Base-by-base conservation (phyloP, 2,329 filamentous ascomycete genomes). In the Dryadomyces quercus-mongolicae region DNA sequence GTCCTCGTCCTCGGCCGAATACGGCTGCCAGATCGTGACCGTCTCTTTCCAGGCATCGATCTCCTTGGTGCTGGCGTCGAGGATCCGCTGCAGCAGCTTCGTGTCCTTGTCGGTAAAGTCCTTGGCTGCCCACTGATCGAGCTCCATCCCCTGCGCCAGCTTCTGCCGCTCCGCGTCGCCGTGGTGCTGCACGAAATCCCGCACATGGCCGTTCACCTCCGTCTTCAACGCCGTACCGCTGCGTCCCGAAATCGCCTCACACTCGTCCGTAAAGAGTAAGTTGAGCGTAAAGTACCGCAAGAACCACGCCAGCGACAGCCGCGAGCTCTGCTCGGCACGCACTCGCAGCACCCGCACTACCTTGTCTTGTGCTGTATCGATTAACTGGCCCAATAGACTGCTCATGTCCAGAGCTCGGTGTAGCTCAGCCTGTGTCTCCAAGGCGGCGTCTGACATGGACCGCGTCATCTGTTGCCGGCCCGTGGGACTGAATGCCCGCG, bases 261-360 rank as follows among this genome's bases (percentile, higher is more conserved):
- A 93, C 65, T 94, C 88, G 57, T 90, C 89, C 49, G 86, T 85
- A 66, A 94, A 93, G 54, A 89, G 80, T 8, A 89, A 74, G 62
- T 92, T 93, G 38, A 94, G 75, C 1, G 81, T 88, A 62, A 92
- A 91, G 66, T 93, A 93, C 42, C 88, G 80, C 46, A 93, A 70
- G 66, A 94, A 94, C 60, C 80, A 76, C 49, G 80, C 72, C 2
- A 88, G 74, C 1, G 85, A 78, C 10, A 92, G 71, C 31, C 79
- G 78, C 2, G 81, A 77, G 48, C 82, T 85, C 64, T 90, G 85
- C 58, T 90, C 86, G 2, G 84, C 80, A 34, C 88, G 80, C 1
- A 93, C 88, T 54, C 85, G 86, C 25, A 93, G 73, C 1, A 93
- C 75, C 62, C 88, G 88, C 45, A 85, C 76, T 48, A 86, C 81